Percentiles rank a stretch among this genome's conserved stretches.
These are phyloP conservation scores for Cordyceps cicadae DNA, from an alignment of 2,329 filamentous ascomycete species.

Conservation along the genomic window DNA sequence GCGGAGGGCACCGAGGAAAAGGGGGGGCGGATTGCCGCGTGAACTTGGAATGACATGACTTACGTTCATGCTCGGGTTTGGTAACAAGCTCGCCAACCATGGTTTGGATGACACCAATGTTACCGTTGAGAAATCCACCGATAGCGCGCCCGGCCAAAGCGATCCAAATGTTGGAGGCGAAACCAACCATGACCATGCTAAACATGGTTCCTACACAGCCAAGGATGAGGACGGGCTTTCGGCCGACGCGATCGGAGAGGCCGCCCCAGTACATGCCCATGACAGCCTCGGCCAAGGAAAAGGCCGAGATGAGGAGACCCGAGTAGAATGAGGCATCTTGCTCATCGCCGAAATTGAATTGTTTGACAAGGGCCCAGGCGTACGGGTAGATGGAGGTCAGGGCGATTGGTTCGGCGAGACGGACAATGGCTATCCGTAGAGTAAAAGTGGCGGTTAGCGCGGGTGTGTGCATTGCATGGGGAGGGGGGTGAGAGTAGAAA, in stretches of 20 bases:
- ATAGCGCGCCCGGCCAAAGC: constrained; percentile 68
- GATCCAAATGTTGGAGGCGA: constrained; percentile 76
- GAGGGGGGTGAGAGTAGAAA: background rate
- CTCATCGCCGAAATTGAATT: constrained; percentile 62
- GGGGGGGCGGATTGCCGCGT: no score
- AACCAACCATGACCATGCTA: constrained; percentile 74
- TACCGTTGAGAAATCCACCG: constrained; percentile 80
- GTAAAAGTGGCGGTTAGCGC: constrained; percentile 15
- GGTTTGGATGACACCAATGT: constrained; percentile 83
- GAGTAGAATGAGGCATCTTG: constrained; percentile 80
- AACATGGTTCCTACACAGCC: constrained; percentile 77
- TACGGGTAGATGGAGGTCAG: constrained; percentile 92
- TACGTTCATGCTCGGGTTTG: constrained; percentile 78
- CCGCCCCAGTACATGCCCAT: constrained; percentile 86
- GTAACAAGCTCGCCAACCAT: constrained; percentile 86
- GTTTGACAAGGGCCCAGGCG: constrained; percentile 74
- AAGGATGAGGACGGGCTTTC: constrained; percentile 76
- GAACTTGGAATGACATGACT: constrained; percentile 35
- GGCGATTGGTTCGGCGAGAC: constrained; percentile 85
- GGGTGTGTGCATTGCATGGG: background rate
- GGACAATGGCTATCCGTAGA: constrained; percentile 68
- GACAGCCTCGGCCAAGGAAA: constrained; percentile 70
- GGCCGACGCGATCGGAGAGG: constrained; percentile 71
- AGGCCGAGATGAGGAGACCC: constrained; percentile 78
- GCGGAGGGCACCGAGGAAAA: background rate